Conservation (phyloP, 2,329 filamentous ascomycete genomes). For the Colletotrichum shisoi region DNA sequence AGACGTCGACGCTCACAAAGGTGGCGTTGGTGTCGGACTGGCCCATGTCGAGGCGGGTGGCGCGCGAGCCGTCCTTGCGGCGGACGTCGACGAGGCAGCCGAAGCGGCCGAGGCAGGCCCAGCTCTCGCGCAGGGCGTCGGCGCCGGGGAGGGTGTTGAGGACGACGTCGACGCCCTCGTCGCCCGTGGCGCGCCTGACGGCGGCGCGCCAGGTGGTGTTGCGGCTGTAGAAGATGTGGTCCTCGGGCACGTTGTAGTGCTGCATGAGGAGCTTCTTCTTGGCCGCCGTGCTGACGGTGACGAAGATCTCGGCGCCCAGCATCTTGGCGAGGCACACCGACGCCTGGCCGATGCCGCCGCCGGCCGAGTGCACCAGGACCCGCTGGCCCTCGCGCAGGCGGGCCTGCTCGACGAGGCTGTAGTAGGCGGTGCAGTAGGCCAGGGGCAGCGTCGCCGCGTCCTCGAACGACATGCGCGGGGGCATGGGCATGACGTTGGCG, state of each 20-base stretch:
- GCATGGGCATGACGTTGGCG: conserved; percentile 48
- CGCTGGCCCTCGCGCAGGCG: conserved; percentile 44
- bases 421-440: conserved; percentile 48
- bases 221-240: conserved; percentile 45
- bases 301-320: conserved; percentile 47
- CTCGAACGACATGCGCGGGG: conserved; percentile 50
- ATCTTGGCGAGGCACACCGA: conserved; percentile 47
- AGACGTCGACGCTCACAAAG: conserved; percentile 57
- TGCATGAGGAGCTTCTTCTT: conserved; percentile 47
- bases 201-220: conserved; percentile 46
- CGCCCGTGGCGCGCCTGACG: conserved; percentile 45
- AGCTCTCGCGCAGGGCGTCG: conserved; percentile 53
- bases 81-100: conserved; percentile 58
- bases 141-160: conserved; percentile 56
- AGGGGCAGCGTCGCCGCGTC: conserved; percentile 48
- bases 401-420: conserved; percentile 48
- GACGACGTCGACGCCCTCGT: conserved; percentile 49
- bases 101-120: conserved; percentile 55
- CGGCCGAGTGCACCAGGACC: conserved; percentile 50
- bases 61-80: conserved; percentile 51
- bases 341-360: conserved; percentile 51
- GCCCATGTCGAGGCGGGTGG: conserved; percentile 57
- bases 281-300: conserved; percentile 45
- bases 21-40: conserved; percentile 58
- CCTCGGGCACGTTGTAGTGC: conserved; percentile 43